A percentile compares a stretch with the other conserved stretches of the same genome.
phyloP scores from a whole-genome alignment of 805 yeast species.

The Candida ovalis region DNA sequence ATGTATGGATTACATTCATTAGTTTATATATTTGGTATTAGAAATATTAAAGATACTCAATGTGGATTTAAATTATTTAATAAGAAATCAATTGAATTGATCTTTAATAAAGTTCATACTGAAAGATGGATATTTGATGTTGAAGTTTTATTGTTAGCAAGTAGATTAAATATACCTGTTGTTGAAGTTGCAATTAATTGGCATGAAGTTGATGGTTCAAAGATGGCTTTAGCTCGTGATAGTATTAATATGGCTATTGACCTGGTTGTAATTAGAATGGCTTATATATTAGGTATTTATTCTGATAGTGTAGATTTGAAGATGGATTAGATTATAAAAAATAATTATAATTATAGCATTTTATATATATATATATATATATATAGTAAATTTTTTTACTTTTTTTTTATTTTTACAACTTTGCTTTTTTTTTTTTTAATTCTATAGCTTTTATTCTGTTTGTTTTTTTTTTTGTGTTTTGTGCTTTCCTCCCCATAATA shows the following conservation, averaged over 20 bases:
- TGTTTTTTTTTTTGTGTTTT: no score
- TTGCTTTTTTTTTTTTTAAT: no score
- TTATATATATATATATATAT: no score
- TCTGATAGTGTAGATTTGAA: conserved; percentile 11
- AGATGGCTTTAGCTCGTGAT: conserved; percentile 88
- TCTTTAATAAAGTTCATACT: conserved; percentile 90
- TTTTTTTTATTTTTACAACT: neutral
- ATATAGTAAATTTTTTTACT: neutral
- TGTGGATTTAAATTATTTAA: conserved; percentile 96
- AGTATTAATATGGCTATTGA: conserved; percentile 92
- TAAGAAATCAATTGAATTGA: conserved; percentile 53
- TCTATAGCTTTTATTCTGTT: no score
- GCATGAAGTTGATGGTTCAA: conserved; percentile 97
- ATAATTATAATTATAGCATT: no score
- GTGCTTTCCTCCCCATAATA: no score
- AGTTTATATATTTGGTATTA: conserved; percentile 84
- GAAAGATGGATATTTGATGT: conserved; percentile 99
- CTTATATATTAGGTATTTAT: conserved; percentile 83
- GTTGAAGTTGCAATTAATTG: conserved; percentile 85
- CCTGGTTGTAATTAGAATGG: conserved; percentile 83
- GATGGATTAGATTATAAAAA: neutral
- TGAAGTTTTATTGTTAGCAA: conserved; percentile 79
- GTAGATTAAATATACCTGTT: conserved; percentile 61
- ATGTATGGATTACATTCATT: conserved; percentile 91
- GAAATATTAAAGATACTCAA: conserved; percentile 87